These are phyloP conservation scores for Magnaporthales sp. DNA, from an alignment of 2,329 filamentous ascomycete genomes.

Conservation along the genomic window DNA sequence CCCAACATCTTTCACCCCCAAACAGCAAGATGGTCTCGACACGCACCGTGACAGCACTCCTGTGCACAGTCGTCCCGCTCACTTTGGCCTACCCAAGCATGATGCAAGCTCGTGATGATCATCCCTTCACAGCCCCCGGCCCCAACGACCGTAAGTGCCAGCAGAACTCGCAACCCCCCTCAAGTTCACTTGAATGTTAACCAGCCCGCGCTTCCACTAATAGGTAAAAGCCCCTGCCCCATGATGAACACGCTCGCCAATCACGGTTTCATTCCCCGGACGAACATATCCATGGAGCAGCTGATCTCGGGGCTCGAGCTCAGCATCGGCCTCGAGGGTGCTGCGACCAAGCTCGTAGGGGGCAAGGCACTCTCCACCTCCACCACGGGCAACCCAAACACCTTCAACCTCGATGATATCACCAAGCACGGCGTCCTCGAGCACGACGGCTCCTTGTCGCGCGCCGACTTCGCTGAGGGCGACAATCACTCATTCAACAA, in stretches of 20 bases:
- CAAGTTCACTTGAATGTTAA: background rate
- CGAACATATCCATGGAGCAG: slow-evolving; percentile 29
- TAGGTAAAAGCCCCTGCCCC: slow-evolving; percentile 32
- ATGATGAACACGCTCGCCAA: slow-evolving; percentile 45
- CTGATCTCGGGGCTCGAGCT: slow-evolving; percentile 27
- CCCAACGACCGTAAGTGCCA: background rate
- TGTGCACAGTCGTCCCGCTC: background rate
- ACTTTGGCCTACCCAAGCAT: background rate
- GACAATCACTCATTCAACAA: slow-evolving; percentile 24
- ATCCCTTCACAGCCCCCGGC: background rate
- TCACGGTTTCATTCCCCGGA: slow-evolving; percentile 36
- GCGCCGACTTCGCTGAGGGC: slow-evolving; percentile 22
- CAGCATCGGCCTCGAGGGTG: slow-evolving; percentile 32
- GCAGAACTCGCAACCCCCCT: background rate
- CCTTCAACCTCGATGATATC: slow-evolving; percentile 20
- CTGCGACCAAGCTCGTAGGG: slow-evolving; percentile 31
- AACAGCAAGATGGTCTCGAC: background rate
- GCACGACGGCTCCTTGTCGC: slow-evolving; percentile 23
- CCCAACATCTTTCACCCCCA: background rate
- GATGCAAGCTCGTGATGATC: background rate
- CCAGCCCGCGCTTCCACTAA: slow-evolving; percentile 13
- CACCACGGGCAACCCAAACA: slow-evolving; percentile 32
- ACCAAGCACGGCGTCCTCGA: slow-evolving; percentile 23
- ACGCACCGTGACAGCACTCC: background rate
- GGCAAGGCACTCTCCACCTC: slow-evolving; percentile 31